Percentiles rank a stretch among this genome's conserved stretches.
phyloP scores from a whole-genome alignment of 495 filamentous ascomycete species.

The Hypomontagnella submonticulosa region DNA sequence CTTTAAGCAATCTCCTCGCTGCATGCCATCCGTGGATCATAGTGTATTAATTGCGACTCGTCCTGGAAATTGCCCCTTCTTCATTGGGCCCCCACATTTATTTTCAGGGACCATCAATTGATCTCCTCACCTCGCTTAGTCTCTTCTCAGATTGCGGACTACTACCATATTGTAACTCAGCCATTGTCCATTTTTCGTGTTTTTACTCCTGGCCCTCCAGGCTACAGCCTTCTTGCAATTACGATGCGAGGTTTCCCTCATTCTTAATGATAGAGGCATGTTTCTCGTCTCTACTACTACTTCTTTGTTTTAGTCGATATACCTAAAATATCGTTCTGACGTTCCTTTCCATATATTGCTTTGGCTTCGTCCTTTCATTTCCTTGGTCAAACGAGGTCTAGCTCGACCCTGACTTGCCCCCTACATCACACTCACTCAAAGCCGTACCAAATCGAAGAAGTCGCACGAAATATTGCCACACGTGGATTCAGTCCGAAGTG shows the following conservation, averaged over 20 bases:
- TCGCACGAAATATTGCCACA: conserved; percentile 18
- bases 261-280: conserved; percentile 30
- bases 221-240: neutral
- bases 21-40: conserved; percentile 14
- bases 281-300: conserved; percentile 12
- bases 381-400: conserved; percentile 6
- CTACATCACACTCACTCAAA: conserved; percentile 19
- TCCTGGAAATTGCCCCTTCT: conserved; percentile 38
- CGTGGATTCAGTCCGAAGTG: conserved; percentile 1
- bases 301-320: conserved; percentile 38
- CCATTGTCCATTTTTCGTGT: neutral
- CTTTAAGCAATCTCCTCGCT: conserved; percentile 39
- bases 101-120: conserved; percentile 27
- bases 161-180: conserved; percentile 6
- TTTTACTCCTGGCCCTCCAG: neutral
- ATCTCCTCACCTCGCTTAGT: conserved; percentile 17
- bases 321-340: conserved; percentile 29
- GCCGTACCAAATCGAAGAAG: conserved; percentile 14
- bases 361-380: conserved; percentile 41
- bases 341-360: conserved; percentile 32
- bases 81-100: conserved; percentile 29
- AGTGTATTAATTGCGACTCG: conserved; percentile 42
- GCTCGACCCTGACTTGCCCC: conserved; percentile 9
- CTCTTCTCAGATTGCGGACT: conserved; percentile 18
- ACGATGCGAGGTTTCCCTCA: conserved; percentile 11